phyloP scores from a whole-genome alignment of 2,329 filamentous ascomycete genomes.

The Alternaria ethzedia region DNA sequence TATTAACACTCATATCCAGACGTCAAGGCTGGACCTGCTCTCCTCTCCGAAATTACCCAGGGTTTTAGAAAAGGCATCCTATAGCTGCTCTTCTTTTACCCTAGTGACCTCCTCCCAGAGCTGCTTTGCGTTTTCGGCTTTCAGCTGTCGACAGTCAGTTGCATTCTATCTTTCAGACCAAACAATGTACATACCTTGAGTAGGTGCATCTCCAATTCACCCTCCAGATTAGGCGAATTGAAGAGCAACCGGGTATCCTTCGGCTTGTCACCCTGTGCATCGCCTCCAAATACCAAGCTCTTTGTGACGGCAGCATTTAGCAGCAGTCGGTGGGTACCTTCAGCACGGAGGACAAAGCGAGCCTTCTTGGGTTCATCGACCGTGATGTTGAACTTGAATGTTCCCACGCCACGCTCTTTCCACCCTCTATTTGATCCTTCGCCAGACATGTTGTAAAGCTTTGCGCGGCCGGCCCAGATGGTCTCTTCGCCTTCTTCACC shows the following conservation, averaged over 20 bases:
- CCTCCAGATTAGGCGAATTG: constrained; percentile 60
- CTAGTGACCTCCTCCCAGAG: constrained; percentile 33
- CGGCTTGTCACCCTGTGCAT: constrained; percentile 66
- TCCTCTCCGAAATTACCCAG: constrained; percentile 1
- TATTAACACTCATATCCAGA: neutral
- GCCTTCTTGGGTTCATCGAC: constrained; percentile 55
- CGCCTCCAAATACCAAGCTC: constrained; percentile 78
- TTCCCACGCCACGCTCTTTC: constrained; percentile 88
- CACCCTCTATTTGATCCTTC: constrained; percentile 66
- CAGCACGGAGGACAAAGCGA: constrained; percentile 87
- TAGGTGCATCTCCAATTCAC: constrained; percentile 60
- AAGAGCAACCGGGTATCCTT: constrained; percentile 74
- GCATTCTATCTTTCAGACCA: too few relatives aligned
- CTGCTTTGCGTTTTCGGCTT: constrained; percentile 29
- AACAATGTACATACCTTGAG: constrained; percentile 58
- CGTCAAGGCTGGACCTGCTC: neutral
- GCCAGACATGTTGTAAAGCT: constrained; percentile 79
- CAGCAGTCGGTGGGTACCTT: constrained; percentile 85
- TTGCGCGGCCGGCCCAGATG: constrained; percentile 76
- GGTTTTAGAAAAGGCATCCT: constrained; percentile 17
- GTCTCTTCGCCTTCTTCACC: constrained; percentile 85
- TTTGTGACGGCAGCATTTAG: constrained; percentile 84
- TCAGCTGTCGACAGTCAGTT: constrained; percentile 24
- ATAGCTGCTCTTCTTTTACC: constrained; percentile 30
- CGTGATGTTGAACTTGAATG: constrained; percentile 76